These are phyloP conservation scores for Telopea speciosissima DNA, from an alignment of 177 flowering plant species.

Conservation along the genomic window DNA sequence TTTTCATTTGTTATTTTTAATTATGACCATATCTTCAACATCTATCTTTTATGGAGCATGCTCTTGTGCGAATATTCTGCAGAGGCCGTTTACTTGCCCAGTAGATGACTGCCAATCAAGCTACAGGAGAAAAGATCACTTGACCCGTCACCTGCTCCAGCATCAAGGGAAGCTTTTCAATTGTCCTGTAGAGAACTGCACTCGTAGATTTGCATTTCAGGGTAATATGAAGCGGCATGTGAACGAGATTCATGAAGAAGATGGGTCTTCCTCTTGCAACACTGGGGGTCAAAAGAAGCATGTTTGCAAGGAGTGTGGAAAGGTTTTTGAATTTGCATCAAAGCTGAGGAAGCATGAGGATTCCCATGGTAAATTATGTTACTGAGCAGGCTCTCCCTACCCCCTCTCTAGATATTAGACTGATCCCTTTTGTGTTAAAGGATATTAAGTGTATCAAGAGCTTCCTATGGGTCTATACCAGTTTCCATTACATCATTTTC, in stretches of 20 bases:
- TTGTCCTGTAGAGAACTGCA: conserved; percentile 61
- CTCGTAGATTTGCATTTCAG: conserved; percentile 36
- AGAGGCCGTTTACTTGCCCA: conserved; percentile 73
- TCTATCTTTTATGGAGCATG: background rate
- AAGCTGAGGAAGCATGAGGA: conserved; percentile 60
- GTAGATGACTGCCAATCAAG: conserved; percentile 68
- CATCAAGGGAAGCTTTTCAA: conserved; percentile 67
- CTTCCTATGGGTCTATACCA: background rate
- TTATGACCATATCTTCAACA: background rate
- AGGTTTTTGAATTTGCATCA: conserved; percentile 62
- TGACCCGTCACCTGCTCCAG: conserved; percentile 60
- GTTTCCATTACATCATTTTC: background rate
- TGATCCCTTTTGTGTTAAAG: too few species aligned
- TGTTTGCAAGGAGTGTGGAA: conserved; percentile 69
- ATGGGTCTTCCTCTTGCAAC: conserved; percentile 16
- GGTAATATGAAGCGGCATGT: conserved; percentile 68
- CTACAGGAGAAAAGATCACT: conserved; percentile 83
- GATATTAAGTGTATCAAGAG: too few species aligned
- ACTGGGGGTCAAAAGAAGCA: conserved; percentile 24
- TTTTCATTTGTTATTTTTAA: conserved; percentile 1
- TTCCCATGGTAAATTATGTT: conserved; percentile 64
- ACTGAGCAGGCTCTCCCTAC: background rate
- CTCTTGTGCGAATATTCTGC: conserved; percentile 8
- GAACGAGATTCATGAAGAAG: conserved; percentile 46
- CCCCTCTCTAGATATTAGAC: too few species aligned